Percentiles rank a stretch among this genome's conserved stretches.
These are phyloP conservation scores for Oxyria digyna DNA, from an alignment of 148 eudicot genomes.

Conservation along the genomic window DNA sequence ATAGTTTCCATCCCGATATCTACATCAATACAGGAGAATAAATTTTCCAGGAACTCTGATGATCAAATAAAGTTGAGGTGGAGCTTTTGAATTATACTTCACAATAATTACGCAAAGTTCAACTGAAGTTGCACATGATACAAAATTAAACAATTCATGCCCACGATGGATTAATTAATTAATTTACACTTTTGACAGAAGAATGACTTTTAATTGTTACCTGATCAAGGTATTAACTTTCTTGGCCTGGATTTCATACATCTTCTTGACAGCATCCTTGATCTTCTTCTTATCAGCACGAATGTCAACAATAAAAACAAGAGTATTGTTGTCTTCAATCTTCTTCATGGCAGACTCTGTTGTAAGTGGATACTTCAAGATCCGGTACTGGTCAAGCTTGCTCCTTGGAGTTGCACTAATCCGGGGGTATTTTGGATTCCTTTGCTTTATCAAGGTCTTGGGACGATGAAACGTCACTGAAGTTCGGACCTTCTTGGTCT, in stretches of 20 bases:
- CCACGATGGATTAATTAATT: background rate
- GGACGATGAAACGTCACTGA: constrained; percentile 77
- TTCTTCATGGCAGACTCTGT: constrained; percentile 88
- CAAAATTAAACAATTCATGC: background rate
- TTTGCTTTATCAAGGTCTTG: constrained; percentile 54
- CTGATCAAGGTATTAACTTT: constrained; percentile 79
- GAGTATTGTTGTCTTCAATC: constrained; percentile 73
- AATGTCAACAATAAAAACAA: constrained; percentile 67
- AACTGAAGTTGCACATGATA: background rate
- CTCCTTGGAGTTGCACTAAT: constrained; percentile 67
- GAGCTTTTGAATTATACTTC: background rate
- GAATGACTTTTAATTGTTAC: constrained; percentile 15
- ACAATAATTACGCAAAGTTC: background rate
- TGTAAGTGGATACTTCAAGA: constrained; percentile 66
- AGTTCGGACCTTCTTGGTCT: constrained; percentile 58
- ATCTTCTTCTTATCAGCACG: constrained; percentile 84
- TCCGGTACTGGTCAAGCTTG: constrained; percentile 75
- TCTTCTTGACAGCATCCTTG: constrained; percentile 72
- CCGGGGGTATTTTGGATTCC: constrained; percentile 76
- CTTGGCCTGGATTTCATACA: constrained; percentile 82
- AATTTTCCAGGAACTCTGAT: background rate
- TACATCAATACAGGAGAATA: background rate
- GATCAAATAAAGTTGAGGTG: background rate
- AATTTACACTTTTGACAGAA: background rate
- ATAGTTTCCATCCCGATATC: background rate